phyloP scores from a whole-genome alignment of 371 early-diverging fungal genomes.

The Dichotomocladium elegans region DNA sequence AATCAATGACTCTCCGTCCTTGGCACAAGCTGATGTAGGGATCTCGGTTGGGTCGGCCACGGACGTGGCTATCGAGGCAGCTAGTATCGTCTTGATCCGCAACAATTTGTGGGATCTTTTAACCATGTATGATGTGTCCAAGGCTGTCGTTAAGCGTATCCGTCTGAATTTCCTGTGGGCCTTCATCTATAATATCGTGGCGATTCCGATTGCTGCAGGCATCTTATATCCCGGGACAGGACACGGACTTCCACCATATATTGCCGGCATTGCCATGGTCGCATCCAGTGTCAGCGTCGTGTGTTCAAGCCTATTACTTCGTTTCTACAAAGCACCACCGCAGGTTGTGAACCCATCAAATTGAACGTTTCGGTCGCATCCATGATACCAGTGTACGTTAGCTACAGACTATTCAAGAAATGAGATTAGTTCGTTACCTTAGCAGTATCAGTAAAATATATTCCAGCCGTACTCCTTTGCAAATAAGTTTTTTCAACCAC shows the following conservation, averaged over 20 bases:
- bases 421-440: too few relatives aligned
- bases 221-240: constrained; percentile 57
- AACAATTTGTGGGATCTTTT: constrained; percentile 68
- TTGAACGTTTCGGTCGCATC: too few relatives aligned
- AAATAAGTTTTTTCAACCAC: too few relatives aligned
- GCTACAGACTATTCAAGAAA: too few relatives aligned
- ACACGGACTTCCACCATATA: constrained; percentile 58
- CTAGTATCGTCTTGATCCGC: constrained; percentile 69
- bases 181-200: constrained; percentile 69
- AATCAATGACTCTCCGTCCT: constrained; percentile 91
- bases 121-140: constrained; percentile 62
- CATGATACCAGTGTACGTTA: too few relatives aligned
- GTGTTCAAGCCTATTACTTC: constrained; percentile 60
- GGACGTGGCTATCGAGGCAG: constrained; percentile 79
- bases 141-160: constrained; percentile 64
- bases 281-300: constrained; percentile 76
- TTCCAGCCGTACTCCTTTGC: too few relatives aligned
- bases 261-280: constrained; percentile 85
- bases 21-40: constrained; percentile 87
- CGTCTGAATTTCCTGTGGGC: constrained; percentile 81
- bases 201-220: constrained; percentile 83
- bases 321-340: constrained; percentile 46
- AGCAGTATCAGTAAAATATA: too few relatives aligned
- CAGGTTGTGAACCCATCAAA: not conserved
- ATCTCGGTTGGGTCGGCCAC: constrained; percentile 77